Base-by-base conservation (phyloP, 495 filamentous ascomycete genomes). In the Bathelium albidoporum region DNA sequence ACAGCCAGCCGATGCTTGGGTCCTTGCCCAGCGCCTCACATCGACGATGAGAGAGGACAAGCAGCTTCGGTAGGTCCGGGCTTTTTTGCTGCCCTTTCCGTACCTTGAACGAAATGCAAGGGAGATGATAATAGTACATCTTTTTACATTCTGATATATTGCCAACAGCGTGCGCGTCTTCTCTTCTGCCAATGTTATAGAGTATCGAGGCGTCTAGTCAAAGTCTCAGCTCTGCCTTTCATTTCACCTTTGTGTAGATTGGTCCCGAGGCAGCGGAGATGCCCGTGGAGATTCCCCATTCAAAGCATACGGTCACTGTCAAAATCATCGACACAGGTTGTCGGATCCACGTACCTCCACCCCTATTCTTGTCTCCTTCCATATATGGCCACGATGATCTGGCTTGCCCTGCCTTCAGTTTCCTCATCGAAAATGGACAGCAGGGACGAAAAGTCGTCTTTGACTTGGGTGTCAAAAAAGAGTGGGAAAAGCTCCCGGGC, bases 381-480 rank as follows among this genome's bases (percentile, higher is more conserved):
- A 29, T 29, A 28, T 24, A 29, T 29, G 68, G 68, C 14, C 59
- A 67, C 20, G 52, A 75, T 1, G 68, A 73, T 32, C 62, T 85
- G 59, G 60, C 67, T 60, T 34, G 73, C 32, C 82, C 82, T 0
- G 67, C 73, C 49, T 55, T 1, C 16, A 29, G 20, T 20, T 55
- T 55, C 49, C 10, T 55, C 9, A 55, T 55, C 16, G 49, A 29
- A 16, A 55, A 55, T 29, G 1, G 29, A 1, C 5, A 9, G 24
- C 1, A 9, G 0, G 49, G 49, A 29, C 20, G 49, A 55, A 55
- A 29, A 29, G 16, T 55, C 5, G 24, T 55, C 24, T 29, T 55
- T 16, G 49, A 55, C 49, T 55, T 55, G 49, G 24, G 49, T 0
- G 49, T 55, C 24, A 32, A 55, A 29, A 55, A 55, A 20, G 49